Evolutionary conservation across 2,329 filamentous ascomycete genomes (phyloP).

Genomic region (Drechslera avenae): DNA sequence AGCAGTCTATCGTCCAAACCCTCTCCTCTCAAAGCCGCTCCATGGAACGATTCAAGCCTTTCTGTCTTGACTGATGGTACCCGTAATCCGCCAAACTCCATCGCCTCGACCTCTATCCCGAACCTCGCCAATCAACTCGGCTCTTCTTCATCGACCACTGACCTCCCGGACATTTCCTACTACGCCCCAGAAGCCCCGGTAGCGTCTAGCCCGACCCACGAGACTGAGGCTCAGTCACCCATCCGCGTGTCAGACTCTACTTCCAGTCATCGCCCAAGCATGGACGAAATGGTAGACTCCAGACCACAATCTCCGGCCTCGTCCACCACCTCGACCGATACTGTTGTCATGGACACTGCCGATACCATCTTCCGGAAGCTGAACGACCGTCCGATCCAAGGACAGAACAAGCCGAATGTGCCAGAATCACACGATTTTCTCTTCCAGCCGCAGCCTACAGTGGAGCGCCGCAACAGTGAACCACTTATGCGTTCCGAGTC

Average conservation of each 20-base stretch:
- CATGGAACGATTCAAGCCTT: constrained; percentile 25
- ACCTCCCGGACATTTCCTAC: constrained; percentile 34
- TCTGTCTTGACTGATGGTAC: constrained; percentile 33
- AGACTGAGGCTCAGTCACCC: constrained; percentile 8
- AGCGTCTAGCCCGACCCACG: constrained; percentile 8
- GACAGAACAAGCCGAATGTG: constrained; percentile 19
- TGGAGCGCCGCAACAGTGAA: constrained; percentile 14
- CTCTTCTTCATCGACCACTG: constrained; percentile 28
- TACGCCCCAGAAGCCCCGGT: constrained; percentile 34
- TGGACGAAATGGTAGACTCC: constrained; percentile 12
- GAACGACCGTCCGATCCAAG: constrained; percentile 27
- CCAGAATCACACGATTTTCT: constrained; percentile 39
- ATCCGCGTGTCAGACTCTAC: constrained; percentile 9
- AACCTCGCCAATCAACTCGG: constrained; percentile 10
- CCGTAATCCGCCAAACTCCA: constrained; percentile 38
- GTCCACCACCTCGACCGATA: constrained; percentile 27
- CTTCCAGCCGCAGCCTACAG: constrained; percentile 21
- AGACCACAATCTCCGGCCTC: constrained; percentile 31
- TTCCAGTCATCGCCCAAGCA: constrained; percentile 9
- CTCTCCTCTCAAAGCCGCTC: constrained; percentile 14
- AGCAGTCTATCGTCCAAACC: constrained; percentile 23
- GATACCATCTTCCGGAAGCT: constrained; percentile 36
- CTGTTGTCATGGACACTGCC: constrained; percentile 32
- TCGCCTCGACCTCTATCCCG: constrained; percentile 29
- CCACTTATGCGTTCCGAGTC: constrained; percentile 16